Conservation (phyloP, 1,284 basidiomycete species). For the Marasmius sp. region DNA sequence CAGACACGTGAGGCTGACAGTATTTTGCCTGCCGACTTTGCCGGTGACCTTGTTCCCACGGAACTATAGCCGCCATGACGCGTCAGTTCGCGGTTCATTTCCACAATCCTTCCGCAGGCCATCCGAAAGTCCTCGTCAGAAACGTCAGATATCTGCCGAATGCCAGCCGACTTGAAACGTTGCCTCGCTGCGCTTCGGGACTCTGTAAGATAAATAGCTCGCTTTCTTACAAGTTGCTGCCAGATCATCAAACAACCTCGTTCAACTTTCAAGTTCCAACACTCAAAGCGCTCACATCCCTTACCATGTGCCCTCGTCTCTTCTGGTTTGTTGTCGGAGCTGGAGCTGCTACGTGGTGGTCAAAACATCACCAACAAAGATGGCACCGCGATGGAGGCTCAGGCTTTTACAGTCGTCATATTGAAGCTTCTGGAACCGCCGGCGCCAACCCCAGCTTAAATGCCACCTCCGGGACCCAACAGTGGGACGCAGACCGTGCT, state of each 20-base stretch:
- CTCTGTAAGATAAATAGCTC: no score
- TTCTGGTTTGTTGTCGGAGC: slow-evolving; percentile 6
- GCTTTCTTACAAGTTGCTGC: background rate
- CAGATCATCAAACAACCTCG: background rate
- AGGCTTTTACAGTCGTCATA: background rate
- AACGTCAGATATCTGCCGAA: no score
- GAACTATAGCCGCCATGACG: no score
- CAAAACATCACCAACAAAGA: background rate
- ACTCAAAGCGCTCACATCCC: background rate
- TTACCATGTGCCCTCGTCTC: background rate
- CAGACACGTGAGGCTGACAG: no score
- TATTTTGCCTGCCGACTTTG: no score
- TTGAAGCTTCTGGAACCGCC: background rate
- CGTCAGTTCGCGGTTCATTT: no score
- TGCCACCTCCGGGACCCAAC: background rate
- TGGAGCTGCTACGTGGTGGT: slow-evolving; percentile 4
- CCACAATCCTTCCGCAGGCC: no score
- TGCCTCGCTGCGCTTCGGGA: no score
- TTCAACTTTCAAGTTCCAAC: background rate
- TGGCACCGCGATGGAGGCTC: background rate
- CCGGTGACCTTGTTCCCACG: no score
- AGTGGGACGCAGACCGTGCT: background rate
- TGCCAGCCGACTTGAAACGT: no score
- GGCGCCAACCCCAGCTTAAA: background rate
- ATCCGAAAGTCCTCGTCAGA: no score